Evolutionary conservation across 371 early-diverging fungal genomes (phyloP).

Genomic region (Mucor lusitanicus): DNA sequence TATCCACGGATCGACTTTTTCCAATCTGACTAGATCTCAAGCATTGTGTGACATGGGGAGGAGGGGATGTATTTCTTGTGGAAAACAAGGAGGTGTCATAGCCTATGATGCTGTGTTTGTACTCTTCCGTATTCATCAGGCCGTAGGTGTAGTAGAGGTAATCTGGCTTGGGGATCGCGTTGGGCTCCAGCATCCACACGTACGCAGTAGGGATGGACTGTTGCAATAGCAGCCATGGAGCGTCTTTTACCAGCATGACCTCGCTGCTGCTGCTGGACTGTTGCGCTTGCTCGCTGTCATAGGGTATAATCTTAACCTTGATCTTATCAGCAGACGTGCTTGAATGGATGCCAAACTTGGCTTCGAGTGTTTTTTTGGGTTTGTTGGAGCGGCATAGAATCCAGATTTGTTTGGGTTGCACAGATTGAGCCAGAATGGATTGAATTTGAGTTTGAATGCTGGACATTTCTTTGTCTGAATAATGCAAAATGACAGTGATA

Average conservation of each 20-base stretch:
- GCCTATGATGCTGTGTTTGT: conserved; percentile 38
- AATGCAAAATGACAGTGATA: neutral
- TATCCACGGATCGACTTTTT: conserved; percentile 18
- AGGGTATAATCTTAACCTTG: neutral
- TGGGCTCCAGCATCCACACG: conserved; percentile 42
- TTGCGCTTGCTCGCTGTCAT: neutral
- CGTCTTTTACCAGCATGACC: conserved; percentile 18
- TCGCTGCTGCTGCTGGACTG: neutral
- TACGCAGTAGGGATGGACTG: conserved; percentile 22
- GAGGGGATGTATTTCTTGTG: neutral
- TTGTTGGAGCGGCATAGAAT: conserved; percentile 20
- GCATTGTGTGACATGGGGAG: neutral
- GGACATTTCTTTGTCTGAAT: conserved; percentile 4
- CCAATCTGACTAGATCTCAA: neutral
- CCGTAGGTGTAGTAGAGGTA: conserved; percentile 37
- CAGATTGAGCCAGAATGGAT: conserved; percentile 35
- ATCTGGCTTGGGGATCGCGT: conserved; percentile 27
- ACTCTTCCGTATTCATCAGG: conserved; percentile 44
- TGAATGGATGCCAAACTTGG: neutral
- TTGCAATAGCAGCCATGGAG: conserved; percentile 22
- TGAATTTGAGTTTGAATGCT: conserved; percentile 32
- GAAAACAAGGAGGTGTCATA: conserved; percentile 37
- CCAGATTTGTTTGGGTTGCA: conserved; percentile 43
- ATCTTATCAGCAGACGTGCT: neutral
- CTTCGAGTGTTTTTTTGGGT: conserved; percentile 11